Percentiles rank a stretch among this genome's conserved stretches.
Conservation (phyloP, 305 asterid species). For the Fraxinus sp. region DNA sequence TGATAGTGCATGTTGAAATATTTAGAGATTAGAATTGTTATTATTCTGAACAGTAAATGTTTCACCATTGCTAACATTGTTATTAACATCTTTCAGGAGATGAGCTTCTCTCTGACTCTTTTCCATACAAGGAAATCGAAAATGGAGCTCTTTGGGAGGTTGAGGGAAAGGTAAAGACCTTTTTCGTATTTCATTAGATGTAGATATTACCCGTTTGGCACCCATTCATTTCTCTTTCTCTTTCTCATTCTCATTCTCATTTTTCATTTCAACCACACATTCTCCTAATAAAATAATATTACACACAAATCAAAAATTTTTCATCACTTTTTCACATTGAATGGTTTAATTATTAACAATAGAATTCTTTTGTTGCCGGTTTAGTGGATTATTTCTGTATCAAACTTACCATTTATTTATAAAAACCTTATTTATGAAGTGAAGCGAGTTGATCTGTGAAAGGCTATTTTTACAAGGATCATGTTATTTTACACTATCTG, state of each 20-base stretch:
- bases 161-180: constrained; percentile 57
- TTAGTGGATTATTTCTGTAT: not conserved
- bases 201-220: too few relatives aligned
- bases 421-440: not conserved
- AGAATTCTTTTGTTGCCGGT: not conserved
- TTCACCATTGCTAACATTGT: not conserved
- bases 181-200: not conserved
- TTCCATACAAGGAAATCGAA: constrained; percentile 65
- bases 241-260: too few relatives aligned
- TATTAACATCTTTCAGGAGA: constrained; percentile 45
- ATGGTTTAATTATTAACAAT: not conserved
- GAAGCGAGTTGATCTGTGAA: not conserved
- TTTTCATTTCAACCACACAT: too few relatives aligned
- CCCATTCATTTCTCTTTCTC: too few relatives aligned
- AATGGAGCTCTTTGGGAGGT: constrained; percentile 80
- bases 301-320: too few relatives aligned
- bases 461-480: not conserved
- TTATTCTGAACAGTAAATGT: not conserved
- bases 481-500: not conserved
- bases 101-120: constrained; percentile 86
- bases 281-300: too few relatives aligned
- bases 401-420: not conserved
- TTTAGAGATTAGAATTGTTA: not conserved
- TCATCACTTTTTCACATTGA: too few relatives aligned
- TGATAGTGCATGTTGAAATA: not conserved